Evolutionary conservation across 169 alveolate genomes (phyloP), one percentile per base, ranked within the genome.

Genomic region (Miamiensis avidus): DNA sequence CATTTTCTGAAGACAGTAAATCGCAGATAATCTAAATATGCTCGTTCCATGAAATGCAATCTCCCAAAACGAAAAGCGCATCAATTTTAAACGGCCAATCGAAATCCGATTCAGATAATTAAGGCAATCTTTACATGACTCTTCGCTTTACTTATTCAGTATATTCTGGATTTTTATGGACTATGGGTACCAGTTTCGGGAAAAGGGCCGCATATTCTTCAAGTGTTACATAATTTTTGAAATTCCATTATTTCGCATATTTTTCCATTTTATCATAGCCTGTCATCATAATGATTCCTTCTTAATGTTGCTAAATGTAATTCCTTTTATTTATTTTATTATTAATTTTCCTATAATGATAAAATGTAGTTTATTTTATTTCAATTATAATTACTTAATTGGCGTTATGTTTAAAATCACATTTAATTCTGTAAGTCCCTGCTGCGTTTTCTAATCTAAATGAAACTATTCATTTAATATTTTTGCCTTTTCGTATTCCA

Each of bases 161-260:
- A 65, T 79, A 33, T 29, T 65, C 77, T 28, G n/a, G 30, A 79
- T 11, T 79, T 79, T 76, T 79, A 29, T 34, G 28, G 26, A 76
- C 34, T 0, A 79, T 79, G 20, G 84, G 84, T 1, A 49, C 75
- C 64, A 79, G 64, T 28, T 34, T 29, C 27, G 84, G 84, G 29
- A 29, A 79, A 29, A 79, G 76, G 0, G 84, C 74, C 29, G 84
- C 76, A 79, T 79, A 79, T 79, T 79, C 84, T 64, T 49, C 75
- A 4, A 79, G n/a, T 28, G 84, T 79, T 4, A 79, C 64, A 79
- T 32, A 79, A 49, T 79, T 49, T 49, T 33, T 79, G 1, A 79
- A 49, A 29, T 49, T 49, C 34, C 76, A 79, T 49, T 49, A 34
- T 29, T 49, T 31, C 15, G 64, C 28, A 0, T 29, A 79, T 28